Evolutionary conservation across 768 basidiomycete genomes (phyloP), one percentile per base, ranked within the genome.

Genomic region (Naganishia onofrii): DNA sequence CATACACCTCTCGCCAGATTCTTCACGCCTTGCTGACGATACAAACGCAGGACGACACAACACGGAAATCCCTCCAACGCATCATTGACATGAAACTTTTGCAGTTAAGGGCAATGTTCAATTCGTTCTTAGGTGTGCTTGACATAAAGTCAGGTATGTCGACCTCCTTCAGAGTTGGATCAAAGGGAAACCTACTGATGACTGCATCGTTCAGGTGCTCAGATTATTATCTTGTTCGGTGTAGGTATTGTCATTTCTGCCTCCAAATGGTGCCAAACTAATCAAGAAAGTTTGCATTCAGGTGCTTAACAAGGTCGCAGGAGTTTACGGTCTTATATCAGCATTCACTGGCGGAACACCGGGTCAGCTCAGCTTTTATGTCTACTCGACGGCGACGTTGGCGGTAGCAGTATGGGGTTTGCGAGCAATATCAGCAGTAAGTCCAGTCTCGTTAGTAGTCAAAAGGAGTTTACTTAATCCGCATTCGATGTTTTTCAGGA

Each of bases 281-380:
- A 63, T 29, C 23, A 8, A 34, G 19, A 23, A 19, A 6, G 6
- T 63, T 26, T 8, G 12, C 51, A 52, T 36, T 60, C 65, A 80
- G 78, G 76, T 81, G 28, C 75, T 99, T 74, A 99, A 99, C 86
- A 99, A 99, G 83, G 95, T 94, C 60, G 94, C 96, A 23, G 95
- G 96, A 63, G 87, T 97, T 10, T 99, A 98, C 79, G 96, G 96
- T 67, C 86, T 99, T 69, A 88, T 99, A 70, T 94, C 93, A 6
- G 86, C 93, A 68, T 82, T 93, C 70, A 90, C 90, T 0, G 82
- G 82, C 36, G 92, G 91, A n/a, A 89, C 90, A n/a, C 88, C 93
- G 74, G 88, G 90, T 0, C 96, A 99, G 82, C 85, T 97, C 71
- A 90, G 88, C 80, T 85, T 95, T 77, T 98, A 98, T 81, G 84